Base-by-base conservation (phyloP, 2,329 filamentous ascomycete species). In the Trichoderma asperellum region DNA sequence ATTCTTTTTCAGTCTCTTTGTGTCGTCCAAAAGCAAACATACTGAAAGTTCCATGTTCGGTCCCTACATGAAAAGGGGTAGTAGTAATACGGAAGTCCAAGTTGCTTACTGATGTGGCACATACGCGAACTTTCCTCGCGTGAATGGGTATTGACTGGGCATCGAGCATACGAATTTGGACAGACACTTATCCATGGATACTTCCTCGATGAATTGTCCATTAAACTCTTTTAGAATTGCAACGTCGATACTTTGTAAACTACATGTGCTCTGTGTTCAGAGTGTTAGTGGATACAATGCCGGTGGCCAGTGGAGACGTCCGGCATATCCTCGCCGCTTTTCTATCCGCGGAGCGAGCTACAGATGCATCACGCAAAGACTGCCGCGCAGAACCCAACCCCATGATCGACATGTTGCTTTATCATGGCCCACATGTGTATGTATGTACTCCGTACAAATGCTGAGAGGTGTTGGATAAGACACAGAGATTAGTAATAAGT, bases 321-420 rank as follows among this genome's bases (percentile, higher is more conserved):
- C 55, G 29, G 34, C 47, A 47, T 59, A 43, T 67, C 53, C 43
- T 37, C 40, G 18, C 27, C 53, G 49, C 58, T 29, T 49, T 49
- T 52, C 40, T 29, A 59, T 32, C 63, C 63, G 63, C 55, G 63
- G 29, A 29, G 24, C 12, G 52, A 56, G 52, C 34, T n/a, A 27
- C 55, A 24, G 24, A 34, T 29, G 24, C 24, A 34, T 43, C 55
- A 10, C 12, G 27, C 35, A 24, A 37, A 18, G 34, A 43, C 47
- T 40, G 21, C 49, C 52, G 24, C 18, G 53, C n/a, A 6, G 6
- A 65, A 5, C n/a, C 35, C 24, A 37, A n/a, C 12, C 35, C 18
- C 52, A 55, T 40, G 21, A 40, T 40, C 49, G 32, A 37, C n/a
- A 2, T 24, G 21, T n/a, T 55, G 61, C 49, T 64, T 49, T 49